Percentiles rank a stretch among this genome's conserved stretches.
Conservation (phyloP, 345 rosid species). For the Combretum micranthum region DNA sequence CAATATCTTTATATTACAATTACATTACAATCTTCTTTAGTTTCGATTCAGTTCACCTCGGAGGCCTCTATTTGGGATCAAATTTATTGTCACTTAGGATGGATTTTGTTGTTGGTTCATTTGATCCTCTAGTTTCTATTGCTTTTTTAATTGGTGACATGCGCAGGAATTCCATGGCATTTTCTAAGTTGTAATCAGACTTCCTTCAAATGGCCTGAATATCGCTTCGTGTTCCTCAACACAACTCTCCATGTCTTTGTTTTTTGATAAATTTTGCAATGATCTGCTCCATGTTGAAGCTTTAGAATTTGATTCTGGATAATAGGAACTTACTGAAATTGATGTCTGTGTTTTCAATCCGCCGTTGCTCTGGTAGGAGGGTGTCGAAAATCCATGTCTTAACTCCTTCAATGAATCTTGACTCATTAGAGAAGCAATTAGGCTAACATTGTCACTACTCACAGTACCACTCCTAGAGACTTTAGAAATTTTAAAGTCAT, state of each 20-base stretch:
- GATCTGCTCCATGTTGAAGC: background rate
- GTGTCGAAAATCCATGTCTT: background rate
- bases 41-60: too few relatives aligned
- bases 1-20: too few relatives aligned
- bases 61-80: background rate
- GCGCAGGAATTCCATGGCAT: slow-evolving; percentile 3
- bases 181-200: slow-evolving; percentile 3
- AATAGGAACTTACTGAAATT: background rate
- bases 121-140: too few relatives aligned
- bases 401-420: slow-evolving; percentile 5
- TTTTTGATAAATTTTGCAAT: background rate
- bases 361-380: background rate
- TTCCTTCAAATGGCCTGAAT: slow-evolving; percentile 14
- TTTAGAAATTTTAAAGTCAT: too few relatives aligned
- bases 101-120: background rate
- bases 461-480: too few relatives aligned
- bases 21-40: too few relatives aligned
- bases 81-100: background rate
- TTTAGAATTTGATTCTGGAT: background rate
- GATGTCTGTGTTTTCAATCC: background rate
- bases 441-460: too few relatives aligned
- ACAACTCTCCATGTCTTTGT: background rate
- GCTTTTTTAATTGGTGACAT: slow-evolving; percentile 7
- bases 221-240: slow-evolving; percentile 7
- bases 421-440: slow-evolving; percentile 1